Base-by-base conservation (phyloP, 331 rosid species). In the Arachis monticola region DNA sequence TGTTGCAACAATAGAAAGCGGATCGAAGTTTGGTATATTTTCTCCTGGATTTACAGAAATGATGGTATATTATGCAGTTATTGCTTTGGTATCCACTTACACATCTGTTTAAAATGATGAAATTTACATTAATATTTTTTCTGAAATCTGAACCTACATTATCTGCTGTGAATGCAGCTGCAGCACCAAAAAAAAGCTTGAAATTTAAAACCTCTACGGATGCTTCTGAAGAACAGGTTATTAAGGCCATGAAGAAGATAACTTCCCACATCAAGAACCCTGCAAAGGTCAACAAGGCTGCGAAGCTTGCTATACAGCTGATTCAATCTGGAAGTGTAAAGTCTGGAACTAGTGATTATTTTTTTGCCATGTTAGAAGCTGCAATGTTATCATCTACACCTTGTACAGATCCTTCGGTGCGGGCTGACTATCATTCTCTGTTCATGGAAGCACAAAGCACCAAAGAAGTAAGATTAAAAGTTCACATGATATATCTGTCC, bases 191-290 rank as follows among this genome's bases (percentile, higher is more conserved):
- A 79, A 92, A 88, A 74, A 88, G 88, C 77, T 78, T 94, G 82
- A 92, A 87, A 78, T 92, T 94, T 85, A 94, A 88, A 83, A 90
- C 93, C 79, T 79, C 85, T 0, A 88, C 97, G 0, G 99, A 94
- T 87, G 96, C 97, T 73, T 90, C 99, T 1, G 93, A 90, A 82
- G 75, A 83, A 40, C 99, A 94, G 79, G 86, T 94, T 74, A 81
- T 83, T 48, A 92, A 92, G 69, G 99, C 99, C 35, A 94, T 90
- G 97, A 87, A 86, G 84, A 94, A 92, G 88, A 90, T 94, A 88
- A 83, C 97, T n/a, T 90, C 89, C 0, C 99, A 92, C 80, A 92
- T 94, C 52, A 94, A 85, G 85, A 90, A 85, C 84, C 96, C 97
- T 42, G 60, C 86, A 1, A 94, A 94, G 81, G 85, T 90, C 69